Conservation (phyloP, 306 rosid genomes). For the Styphnolobium japonicum region DNA sequence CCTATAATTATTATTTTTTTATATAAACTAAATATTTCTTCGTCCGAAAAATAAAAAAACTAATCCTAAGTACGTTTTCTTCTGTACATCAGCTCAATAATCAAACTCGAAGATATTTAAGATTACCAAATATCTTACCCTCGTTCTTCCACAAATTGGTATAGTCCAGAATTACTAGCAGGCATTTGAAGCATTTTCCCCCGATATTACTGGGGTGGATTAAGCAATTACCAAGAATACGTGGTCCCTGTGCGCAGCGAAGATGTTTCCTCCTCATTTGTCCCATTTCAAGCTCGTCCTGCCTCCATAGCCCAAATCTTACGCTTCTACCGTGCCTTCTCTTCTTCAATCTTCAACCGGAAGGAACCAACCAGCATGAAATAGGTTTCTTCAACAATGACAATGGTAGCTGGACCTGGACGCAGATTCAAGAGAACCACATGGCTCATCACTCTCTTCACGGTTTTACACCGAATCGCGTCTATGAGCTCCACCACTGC, state of each 20-base stretch:
- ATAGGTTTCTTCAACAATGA: constrained; percentile 35
- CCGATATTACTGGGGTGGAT: no score
- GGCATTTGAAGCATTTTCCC: no score
- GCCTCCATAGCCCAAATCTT: not conserved
- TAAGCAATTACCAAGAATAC: no score
- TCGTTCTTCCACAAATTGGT: no score
- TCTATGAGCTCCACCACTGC: constrained; percentile 32
- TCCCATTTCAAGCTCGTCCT: not conserved
- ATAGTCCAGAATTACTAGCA: no score
- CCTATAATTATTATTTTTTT: no score
- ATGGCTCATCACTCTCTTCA: constrained; percentile 38
- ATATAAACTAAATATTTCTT: no score
- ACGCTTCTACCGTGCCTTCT: not conserved
- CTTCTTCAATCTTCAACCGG: not conserved
- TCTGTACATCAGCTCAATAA: no score
- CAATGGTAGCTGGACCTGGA: constrained; percentile 18
- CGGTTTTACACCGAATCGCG: constrained; percentile 32
- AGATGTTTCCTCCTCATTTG: not conserved
- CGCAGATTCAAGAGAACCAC: not conserved
- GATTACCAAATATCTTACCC: no score
- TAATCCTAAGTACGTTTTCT: no score
- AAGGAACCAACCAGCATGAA: constrained; percentile 9
- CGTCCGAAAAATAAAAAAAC: no score
- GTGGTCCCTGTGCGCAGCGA: not conserved
- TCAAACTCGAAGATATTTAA: no score